A percentile compares a stretch with the other conserved stretches of the same genome.
Evolutionary conservation across 108 stramenopile genomes (phyloP).

Genomic region (Pseudonitzschia pungens): DNA sequence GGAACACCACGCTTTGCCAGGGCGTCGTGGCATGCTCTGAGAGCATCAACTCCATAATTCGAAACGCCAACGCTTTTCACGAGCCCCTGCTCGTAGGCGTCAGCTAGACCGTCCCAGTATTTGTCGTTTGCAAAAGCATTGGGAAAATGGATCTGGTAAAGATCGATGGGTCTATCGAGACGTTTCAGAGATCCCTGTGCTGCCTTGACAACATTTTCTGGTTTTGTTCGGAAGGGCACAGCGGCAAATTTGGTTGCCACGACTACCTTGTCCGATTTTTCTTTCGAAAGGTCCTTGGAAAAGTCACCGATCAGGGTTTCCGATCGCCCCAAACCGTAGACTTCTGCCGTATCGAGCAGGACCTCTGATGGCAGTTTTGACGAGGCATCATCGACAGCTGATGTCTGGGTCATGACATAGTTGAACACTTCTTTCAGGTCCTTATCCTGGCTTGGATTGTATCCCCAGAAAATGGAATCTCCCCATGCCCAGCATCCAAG

Average conservation of each 20-base stretch:
- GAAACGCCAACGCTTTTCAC: slow-evolving; percentile 68
- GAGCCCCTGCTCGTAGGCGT: slow-evolving; percentile 61
- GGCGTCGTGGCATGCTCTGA: slow-evolving; percentile 55
- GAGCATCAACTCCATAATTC: slow-evolving; percentile 74
- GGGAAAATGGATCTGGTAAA: slow-evolving; percentile 89
- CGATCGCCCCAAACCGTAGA: slow-evolving; percentile 79
- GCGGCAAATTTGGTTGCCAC: slow-evolving; percentile 87
- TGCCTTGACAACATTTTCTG: slow-evolving; percentile 68
- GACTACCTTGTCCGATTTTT: slow-evolving; percentile 38
- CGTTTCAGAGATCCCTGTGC: slow-evolving; percentile 68
- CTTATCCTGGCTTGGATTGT: slow-evolving; percentile 67
- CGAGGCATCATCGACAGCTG: background rate
- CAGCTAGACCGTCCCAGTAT: slow-evolving; percentile 80
- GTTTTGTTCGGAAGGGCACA: slow-evolving; percentile 66
- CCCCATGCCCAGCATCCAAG: slow-evolving; percentile 89
- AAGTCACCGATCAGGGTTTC: slow-evolving; percentile 71
- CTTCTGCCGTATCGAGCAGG: slow-evolving; percentile 85
- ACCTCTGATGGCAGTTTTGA: slow-evolving; percentile 11
- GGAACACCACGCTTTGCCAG: slow-evolving; percentile 62
- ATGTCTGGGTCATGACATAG: slow-evolving; percentile 41
- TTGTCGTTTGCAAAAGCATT: slow-evolving; percentile 63
- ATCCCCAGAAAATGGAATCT: slow-evolving; percentile 83
- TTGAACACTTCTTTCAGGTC: slow-evolving; percentile 63
- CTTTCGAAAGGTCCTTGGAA: slow-evolving; percentile 22
- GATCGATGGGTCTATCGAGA: slow-evolving; percentile 63